These are phyloP conservation scores for Phytopythium litorale DNA, from an alignment of 352 stramenopile genomes.

Conservation along the genomic window DNA sequence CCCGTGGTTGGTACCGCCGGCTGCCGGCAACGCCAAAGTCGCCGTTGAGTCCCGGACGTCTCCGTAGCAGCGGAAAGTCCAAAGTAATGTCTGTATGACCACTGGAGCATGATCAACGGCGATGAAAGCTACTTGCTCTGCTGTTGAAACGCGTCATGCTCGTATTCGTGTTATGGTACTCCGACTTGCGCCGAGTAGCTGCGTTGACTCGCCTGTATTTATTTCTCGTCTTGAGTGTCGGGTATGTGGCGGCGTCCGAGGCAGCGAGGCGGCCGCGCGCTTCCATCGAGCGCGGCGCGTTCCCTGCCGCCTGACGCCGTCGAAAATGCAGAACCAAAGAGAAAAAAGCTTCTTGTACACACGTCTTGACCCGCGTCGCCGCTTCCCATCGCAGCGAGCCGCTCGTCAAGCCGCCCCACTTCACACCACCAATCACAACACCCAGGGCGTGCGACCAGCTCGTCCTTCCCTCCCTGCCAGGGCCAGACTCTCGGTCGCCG, in stretches of 20 bases:
- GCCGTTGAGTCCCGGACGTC: slow-evolving; percentile 9
- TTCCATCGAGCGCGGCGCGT: slow-evolving; percentile 3
- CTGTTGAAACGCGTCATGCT: neutral
- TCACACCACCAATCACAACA: slow-evolving; percentile 5
- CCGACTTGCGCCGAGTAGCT: neutral
- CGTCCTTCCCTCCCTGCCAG: neutral
- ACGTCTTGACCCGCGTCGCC: slow-evolving; percentile 1
- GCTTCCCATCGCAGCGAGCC: slow-evolving; percentile 1
- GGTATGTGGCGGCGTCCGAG: neutral
- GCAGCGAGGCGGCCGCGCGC: neutral
- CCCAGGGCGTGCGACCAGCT: neutral
- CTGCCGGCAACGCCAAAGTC: slow-evolving; percentile 17
- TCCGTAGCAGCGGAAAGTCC: neutral
- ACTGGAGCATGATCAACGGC: neutral
- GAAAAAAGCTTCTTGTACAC: slow-evolving; percentile 8
- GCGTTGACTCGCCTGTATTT: neutral
- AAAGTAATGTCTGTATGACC: neutral
- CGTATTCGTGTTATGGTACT: neutral
- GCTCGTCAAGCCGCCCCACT: neutral
- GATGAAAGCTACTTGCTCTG: neutral
- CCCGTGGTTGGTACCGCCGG: slow-evolving; percentile 13
- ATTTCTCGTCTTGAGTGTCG: neutral
- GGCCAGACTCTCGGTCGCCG: neutral
- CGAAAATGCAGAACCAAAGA: neutral
- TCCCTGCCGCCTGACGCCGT: neutral